A percentile compares a stretch with the other conserved stretches of the same genome.
These are phyloP conservation scores for Coniochaeta prunicola DNA, from an alignment of 2,329 filamentous ascomycete species.

Conservation along the genomic window DNA sequence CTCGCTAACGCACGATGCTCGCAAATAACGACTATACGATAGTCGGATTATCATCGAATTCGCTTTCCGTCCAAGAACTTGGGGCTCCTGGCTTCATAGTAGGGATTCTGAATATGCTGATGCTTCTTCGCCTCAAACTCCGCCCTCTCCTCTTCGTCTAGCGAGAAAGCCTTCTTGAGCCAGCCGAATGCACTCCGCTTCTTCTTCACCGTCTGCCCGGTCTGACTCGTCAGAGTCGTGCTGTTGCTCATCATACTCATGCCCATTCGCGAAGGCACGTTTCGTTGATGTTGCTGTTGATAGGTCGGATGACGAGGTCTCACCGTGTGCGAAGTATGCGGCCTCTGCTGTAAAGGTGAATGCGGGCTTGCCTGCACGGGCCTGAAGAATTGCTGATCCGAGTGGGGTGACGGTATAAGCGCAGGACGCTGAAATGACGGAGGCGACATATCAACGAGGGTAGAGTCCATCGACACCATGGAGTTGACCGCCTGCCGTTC, in stretches of 20 bases:
- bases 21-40: conserved; percentile 6
- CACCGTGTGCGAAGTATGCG: conserved; percentile 42
- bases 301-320: conserved; percentile 22
- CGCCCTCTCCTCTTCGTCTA: conserved; percentile 56
- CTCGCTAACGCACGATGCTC: conserved; percentile 2
- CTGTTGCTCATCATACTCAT: conserved; percentile 53
- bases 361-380: conserved; percentile 57
- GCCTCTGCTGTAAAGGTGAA: conserved; percentile 54
- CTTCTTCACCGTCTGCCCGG: conserved; percentile 45
- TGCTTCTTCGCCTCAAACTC: conserved; percentile 49
- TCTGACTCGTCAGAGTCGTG: conserved; percentile 34
- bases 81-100: conserved; percentile 43
- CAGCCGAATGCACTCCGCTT: conserved; percentile 62
- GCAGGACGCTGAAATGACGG: conserved; percentile 26
- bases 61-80: conserved; percentile 51
- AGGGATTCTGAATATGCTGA: conserved; percentile 32
- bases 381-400: conserved; percentile 51
- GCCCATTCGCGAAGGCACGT: conserved; percentile 45
- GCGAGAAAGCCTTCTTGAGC: conserved; percentile 60
- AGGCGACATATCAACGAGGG: conserved; percentile 24
- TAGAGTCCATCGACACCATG: conserved; percentile 21
- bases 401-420: conserved; percentile 39
- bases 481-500: conserved; percentile 32
- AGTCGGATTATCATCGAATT: conserved; percentile 15
- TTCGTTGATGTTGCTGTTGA: conserved; percentile 31